phyloP scores from a whole-genome alignment of 306 rosid species.

The Cicer judaicum region DNA sequence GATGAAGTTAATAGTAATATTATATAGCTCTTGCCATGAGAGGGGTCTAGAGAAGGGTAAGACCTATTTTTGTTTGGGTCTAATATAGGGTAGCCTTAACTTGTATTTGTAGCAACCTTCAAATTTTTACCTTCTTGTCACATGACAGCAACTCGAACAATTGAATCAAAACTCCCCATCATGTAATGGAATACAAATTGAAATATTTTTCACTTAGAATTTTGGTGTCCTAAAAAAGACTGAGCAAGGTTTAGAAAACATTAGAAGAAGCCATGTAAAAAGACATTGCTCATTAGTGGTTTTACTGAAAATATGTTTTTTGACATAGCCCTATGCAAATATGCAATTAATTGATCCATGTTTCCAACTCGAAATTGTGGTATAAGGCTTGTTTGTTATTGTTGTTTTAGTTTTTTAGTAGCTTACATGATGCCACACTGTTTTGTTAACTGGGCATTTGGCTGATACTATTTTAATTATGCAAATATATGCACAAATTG shows the following conservation, averaged over 20 bases:
- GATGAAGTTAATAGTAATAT: too few relatives aligned
- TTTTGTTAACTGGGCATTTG: constrained; percentile 30
- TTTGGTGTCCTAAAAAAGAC: neutral
- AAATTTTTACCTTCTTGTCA: neutral
- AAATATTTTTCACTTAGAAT: constrained; percentile 7
- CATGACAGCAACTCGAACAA: neutral
- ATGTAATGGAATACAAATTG: neutral
- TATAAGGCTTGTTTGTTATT: constrained; percentile 11
- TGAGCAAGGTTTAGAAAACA: neutral
- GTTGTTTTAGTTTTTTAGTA: constrained; percentile 35
- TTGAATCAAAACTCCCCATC: neutral
- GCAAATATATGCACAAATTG: neutral
- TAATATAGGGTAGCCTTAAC: neutral
- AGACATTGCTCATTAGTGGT: neutral
- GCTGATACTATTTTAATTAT: constrained; percentile 27
- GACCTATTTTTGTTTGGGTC: neutral
- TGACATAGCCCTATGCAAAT: constrained; percentile 17
- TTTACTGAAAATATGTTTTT: constrained; percentile 15
- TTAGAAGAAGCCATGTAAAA: neutral
- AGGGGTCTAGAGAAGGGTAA: too few relatives aligned
- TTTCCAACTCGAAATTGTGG: neutral
- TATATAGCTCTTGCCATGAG: too few relatives aligned
- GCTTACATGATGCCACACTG: constrained; percentile 27
- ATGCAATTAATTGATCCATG: constrained; percentile 26
- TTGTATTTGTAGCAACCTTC: neutral